Evolutionary conservation across 768 basidiomycete genomes (phyloP).

Genomic region (Lactifluus pinguis): DNA sequence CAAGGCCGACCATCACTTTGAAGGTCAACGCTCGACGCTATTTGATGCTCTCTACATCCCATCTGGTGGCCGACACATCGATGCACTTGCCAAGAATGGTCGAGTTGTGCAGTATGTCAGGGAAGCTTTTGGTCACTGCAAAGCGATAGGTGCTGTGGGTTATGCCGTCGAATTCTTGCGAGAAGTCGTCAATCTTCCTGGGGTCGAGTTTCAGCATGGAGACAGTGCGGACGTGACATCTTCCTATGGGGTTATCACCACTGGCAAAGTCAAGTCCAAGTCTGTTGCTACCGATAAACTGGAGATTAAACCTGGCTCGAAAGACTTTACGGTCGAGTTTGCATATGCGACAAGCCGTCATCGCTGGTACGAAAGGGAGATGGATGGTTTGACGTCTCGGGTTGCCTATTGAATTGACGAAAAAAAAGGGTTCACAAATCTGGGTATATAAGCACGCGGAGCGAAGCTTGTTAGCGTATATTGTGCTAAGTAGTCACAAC

Average conservation of each 20-base stretch:
- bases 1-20: slow-evolving; percentile 60
- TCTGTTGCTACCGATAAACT: slow-evolving; percentile 34
- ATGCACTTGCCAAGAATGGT: slow-evolving; percentile 53
- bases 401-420: slow-evolving; percentile 40
- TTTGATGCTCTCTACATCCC: slow-evolving; percentile 81
- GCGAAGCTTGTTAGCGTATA: neutral
- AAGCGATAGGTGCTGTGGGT: slow-evolving; percentile 72
- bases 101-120: slow-evolving; percentile 74
- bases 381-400: slow-evolving; percentile 42
- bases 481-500: neutral
- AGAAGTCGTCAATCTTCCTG: slow-evolving; percentile 37
- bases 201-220: slow-evolving; percentile 33
- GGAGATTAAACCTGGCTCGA: slow-evolving; percentile 36
- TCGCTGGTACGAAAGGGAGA: slow-evolving; percentile 53
- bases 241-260: slow-evolving; percentile 58
- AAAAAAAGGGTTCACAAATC: neutral
- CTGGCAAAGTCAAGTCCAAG: slow-evolving; percentile 38
- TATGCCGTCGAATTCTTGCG: slow-evolving; percentile 45
- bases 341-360: slow-evolving; percentile 58
- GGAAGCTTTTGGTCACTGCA: slow-evolving; percentile 82
- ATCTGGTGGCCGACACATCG: slow-evolving; percentile 59
- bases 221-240: slow-evolving; percentile 33
- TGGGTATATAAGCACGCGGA: neutral
- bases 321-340: slow-evolving; percentile 51
- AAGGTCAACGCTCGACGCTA: slow-evolving; percentile 71